Conservation (phyloP, 768 basidiomycete species). For the Tylopilus sp. region DNA sequence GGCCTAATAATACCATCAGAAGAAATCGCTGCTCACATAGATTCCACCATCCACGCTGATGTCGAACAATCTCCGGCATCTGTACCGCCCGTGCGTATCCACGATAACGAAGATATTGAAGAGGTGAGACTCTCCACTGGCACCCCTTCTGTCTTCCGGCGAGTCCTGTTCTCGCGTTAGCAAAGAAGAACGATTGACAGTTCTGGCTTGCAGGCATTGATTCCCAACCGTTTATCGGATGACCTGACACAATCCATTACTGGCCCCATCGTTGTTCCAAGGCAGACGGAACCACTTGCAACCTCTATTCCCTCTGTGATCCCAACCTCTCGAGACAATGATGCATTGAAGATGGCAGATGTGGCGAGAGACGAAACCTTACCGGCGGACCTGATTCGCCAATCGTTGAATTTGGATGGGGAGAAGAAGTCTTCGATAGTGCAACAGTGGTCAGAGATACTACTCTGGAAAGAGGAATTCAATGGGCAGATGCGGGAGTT, state of each 20-base stretch:
- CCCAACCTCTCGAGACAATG: too few relatives aligned
- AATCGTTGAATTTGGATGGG: conserved; percentile 41
- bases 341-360: neutral
- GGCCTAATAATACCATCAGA: neutral
- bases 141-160: neutral
- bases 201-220: neutral
- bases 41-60: neutral
- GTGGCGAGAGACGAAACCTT: conserved; percentile 44
- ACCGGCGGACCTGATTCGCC: conserved; percentile 64
- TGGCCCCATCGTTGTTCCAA: too few relatives aligned
- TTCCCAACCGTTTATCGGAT: neutral
- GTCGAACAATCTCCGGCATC: neutral
- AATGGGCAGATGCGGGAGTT: neutral
- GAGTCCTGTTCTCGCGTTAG: neutral
- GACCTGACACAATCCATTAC: neutral
- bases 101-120: neutral
- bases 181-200: neutral
- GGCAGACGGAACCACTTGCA: neutral
- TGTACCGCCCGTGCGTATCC: neutral
- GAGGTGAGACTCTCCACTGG: neutral
- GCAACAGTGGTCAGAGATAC: neutral
- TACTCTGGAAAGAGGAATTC: neutral
- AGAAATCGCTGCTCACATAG: neutral
- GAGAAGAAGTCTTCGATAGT: neutral
- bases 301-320: too few relatives aligned